Conservation (phyloP, 805 yeast species). For the Cyberlindnera euphorbiae region DNA sequence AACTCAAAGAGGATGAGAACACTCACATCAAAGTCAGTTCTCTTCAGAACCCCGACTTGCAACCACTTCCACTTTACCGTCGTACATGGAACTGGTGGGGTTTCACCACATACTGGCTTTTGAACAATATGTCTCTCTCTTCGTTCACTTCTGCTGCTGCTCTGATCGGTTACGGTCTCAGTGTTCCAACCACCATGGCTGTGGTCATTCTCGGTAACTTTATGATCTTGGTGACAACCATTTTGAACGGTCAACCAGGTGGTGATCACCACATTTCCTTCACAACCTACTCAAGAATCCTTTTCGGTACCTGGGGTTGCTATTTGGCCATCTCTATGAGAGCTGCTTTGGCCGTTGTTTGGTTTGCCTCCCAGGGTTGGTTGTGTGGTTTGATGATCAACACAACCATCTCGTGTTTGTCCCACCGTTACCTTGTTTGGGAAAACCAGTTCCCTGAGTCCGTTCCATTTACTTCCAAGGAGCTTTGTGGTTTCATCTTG, state of each 20-base stretch:
- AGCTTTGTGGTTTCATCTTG: constrained; percentile 7
- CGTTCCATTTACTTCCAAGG: constrained; percentile 7
- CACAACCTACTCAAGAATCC: constrained; percentile 41
- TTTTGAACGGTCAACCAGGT: constrained; percentile 46
- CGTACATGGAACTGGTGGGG: constrained; percentile 39
- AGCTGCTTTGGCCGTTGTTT: constrained; percentile 30
- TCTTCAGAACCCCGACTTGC: constrained; percentile 7
- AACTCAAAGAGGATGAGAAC: constrained; percentile 17
- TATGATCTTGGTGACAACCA: constrained; percentile 38
- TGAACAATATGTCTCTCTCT: constrained; percentile 39
- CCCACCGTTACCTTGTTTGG: constrained; percentile 5
- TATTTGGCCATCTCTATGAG: constrained; percentile 36
- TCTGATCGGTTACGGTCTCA: constrained; percentile 39
- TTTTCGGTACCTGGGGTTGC: constrained; percentile 44
- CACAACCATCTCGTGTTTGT: constrained; percentile 2
- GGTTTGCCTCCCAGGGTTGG: constrained; percentile 11
- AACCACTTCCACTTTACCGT: constrained; percentile 18
- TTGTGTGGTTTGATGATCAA: constrained; percentile 10
- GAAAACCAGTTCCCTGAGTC: constrained; percentile 8
- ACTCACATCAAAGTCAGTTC: constrained; percentile 6
- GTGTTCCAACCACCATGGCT: constrained; percentile 42
- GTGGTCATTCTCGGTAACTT: constrained; percentile 39
- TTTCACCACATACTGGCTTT: constrained; percentile 40
- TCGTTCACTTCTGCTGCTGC: constrained; percentile 46
- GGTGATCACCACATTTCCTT: constrained; percentile 45